phyloP scores from a whole-genome alignment of 2,329 filamentous ascomycete species.

The Fusarium sp. region DNA sequence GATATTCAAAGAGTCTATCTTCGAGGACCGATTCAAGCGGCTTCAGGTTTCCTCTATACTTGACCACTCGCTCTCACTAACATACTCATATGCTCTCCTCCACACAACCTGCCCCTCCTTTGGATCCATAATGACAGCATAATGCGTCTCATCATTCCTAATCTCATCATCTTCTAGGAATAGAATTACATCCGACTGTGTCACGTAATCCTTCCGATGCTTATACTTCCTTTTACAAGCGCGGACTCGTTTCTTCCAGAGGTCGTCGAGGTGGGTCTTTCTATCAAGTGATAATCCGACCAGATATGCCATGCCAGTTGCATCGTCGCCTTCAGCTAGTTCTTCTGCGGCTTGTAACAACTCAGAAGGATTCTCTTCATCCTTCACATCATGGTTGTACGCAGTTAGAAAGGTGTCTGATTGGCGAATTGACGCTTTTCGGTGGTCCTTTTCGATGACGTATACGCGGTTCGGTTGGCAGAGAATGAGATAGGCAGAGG shows the following conservation, averaged over 20 bases:
- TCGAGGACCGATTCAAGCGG: neutral
- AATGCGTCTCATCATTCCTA: constrained; percentile 48
- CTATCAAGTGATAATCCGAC: constrained; percentile 39
- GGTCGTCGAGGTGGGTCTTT: constrained; percentile 33
- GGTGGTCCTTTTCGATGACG: constrained; percentile 46
- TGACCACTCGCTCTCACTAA: neutral
- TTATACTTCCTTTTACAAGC: neutral
- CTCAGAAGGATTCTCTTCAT: constrained; percentile 35
- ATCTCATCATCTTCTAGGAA: constrained; percentile 43
- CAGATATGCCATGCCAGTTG: constrained; percentile 40
- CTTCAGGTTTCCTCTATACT: no score
- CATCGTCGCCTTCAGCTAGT: neutral
- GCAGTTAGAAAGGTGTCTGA: constrained; percentile 42
- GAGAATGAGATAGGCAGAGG: constrained; percentile 47
- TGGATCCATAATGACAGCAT: constrained; percentile 58
- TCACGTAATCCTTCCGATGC: constrained; percentile 6
- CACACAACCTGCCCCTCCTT: constrained; percentile 53
- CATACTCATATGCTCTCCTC: constrained; percentile 9
- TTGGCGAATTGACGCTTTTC: constrained; percentile 24
- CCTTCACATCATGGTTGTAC: constrained; percentile 44
- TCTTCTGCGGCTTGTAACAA: constrained; percentile 18
- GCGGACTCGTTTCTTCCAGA: constrained; percentile 26
- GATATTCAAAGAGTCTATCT: no score
- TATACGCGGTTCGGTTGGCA: constrained; percentile 40
- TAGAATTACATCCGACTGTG: constrained; percentile 35